Conservation (phyloP, 164 flowering plant species). For the Hamamelis virginiana region DNA sequence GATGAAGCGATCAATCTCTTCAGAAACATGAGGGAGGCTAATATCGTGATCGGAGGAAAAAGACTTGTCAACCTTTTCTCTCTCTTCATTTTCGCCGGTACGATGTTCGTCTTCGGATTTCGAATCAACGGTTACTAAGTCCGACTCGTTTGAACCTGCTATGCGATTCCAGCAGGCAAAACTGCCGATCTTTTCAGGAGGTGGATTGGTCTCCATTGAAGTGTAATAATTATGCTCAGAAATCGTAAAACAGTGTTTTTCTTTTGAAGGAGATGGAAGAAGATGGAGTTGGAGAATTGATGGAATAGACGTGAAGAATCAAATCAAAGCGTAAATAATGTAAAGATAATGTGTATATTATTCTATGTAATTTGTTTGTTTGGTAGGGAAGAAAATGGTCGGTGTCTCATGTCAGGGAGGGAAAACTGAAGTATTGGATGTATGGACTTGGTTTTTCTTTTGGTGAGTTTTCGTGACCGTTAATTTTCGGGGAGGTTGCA, state of each 20-base stretch:
- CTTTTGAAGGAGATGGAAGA: too few relatives aligned
- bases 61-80: background rate
- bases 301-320: background rate
- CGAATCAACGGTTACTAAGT: background rate
- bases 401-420: too few relatives aligned
- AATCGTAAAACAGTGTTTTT: too few relatives aligned
- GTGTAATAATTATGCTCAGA: too few relatives aligned
- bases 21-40: constrained; percentile 18
- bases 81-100: background rate
- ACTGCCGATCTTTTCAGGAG: background rate
- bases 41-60: background rate
- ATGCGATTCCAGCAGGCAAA: background rate
- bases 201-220: too few relatives aligned
- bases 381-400: too few relatives aligned
- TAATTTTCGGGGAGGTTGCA: background rate
- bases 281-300: background rate
- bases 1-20: constrained; percentile 29
- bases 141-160: background rate
- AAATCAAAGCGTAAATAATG: background rate
- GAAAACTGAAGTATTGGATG: too few relatives aligned
- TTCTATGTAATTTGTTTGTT: too few relatives aligned
- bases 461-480: background rate
- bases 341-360: background rate
- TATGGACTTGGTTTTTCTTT: background rate
- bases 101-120: background rate